A percentile compares a stretch with the other conserved stretches of the same genome.
Conservation (phyloP, 2,329 filamentous ascomycete genomes). For the Lojkania enalia region DNA sequence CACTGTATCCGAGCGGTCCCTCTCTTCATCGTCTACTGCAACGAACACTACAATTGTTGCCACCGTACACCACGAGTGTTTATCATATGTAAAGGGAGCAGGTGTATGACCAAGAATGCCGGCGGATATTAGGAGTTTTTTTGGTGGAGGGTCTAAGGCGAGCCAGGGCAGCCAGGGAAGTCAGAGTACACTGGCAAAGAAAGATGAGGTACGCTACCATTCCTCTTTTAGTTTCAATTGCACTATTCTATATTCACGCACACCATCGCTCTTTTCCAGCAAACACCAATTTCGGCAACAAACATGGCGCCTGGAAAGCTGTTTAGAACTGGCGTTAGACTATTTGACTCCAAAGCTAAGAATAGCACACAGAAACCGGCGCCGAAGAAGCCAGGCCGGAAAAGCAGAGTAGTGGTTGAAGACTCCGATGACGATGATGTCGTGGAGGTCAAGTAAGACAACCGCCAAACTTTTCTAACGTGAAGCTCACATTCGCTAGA, state of each 20-base stretch:
- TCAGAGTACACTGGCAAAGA: conserved; percentile 34
- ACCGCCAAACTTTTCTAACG: conserved; percentile 2
- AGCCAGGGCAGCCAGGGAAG: conserved; percentile 45
- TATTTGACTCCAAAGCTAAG: conserved; percentile 16
- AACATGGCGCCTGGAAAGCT: conserved; percentile 6
- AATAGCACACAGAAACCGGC: conserved; percentile 23
- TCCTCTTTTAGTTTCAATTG: background rate
- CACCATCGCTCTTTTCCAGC: background rate
- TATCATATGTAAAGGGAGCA: background rate
- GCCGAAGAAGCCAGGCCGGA: conserved; percentile 48
- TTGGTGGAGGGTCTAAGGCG: conserved; percentile 75
- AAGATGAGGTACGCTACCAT: conserved; percentile 33
- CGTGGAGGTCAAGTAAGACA: conserved; percentile 39
- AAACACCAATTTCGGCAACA: background rate
- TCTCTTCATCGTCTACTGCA: background rate
- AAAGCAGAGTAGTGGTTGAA: conserved; percentile 58
- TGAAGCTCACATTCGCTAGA: conserved; percentile 33
- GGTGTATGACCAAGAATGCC: conserved; percentile 62
- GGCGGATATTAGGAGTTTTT: conserved; percentile 86
- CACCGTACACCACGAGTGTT: background rate
- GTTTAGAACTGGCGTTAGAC: background rate
- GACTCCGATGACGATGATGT: conserved; percentile 73
- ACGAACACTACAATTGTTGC: conserved; percentile 4
- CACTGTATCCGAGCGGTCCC: background rate
- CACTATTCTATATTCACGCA: background rate